These are phyloP conservation scores for Claviceps spartinae DNA, from an alignment of 2,329 filamentous ascomycete species.

Conservation along the genomic window DNA sequence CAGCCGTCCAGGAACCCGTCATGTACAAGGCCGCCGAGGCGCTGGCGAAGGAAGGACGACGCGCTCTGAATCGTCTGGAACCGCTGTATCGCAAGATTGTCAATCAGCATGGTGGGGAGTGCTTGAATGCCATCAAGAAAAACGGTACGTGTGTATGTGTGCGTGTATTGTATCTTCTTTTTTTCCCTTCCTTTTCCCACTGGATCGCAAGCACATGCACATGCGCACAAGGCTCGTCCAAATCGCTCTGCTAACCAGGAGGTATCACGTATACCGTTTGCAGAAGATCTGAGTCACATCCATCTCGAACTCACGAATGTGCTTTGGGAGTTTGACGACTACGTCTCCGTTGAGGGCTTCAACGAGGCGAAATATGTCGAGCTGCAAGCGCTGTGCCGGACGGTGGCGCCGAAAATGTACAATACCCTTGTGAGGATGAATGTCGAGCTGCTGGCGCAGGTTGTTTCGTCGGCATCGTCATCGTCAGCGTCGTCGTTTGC, in stretches of 20 bases:
- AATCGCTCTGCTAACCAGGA: neutral
- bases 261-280: neutral
- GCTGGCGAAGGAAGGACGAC: conserved; percentile 33
- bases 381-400: conserved; percentile 34
- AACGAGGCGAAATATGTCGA: conserved; percentile 34
- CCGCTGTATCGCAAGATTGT: conserved; percentile 35
- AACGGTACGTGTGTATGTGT: conserved; percentile 27
- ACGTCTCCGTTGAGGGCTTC: conserved; percentile 33
- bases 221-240: neutral
- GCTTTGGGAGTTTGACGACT: conserved; percentile 45
- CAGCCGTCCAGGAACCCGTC: conserved; percentile 22
- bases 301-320: conserved; percentile 34
- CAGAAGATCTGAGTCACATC: conserved; percentile 36
- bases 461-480: conserved; percentile 7
- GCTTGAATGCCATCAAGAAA: conserved; percentile 37
- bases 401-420: conserved; percentile 32
- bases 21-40: conserved; percentile 38
- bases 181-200: neutral
- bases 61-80: conserved; percentile 36
- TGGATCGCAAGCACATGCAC: neutral
- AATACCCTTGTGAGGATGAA: conserved; percentile 41
- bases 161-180: neutral
- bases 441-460: conserved; percentile 23
- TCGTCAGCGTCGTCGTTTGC: neutral
- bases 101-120: conserved; percentile 35